These are phyloP conservation scores for Podosphaera xanthii DNA, from an alignment of 2,329 filamentous ascomycete species.

Conservation along the genomic window DNA sequence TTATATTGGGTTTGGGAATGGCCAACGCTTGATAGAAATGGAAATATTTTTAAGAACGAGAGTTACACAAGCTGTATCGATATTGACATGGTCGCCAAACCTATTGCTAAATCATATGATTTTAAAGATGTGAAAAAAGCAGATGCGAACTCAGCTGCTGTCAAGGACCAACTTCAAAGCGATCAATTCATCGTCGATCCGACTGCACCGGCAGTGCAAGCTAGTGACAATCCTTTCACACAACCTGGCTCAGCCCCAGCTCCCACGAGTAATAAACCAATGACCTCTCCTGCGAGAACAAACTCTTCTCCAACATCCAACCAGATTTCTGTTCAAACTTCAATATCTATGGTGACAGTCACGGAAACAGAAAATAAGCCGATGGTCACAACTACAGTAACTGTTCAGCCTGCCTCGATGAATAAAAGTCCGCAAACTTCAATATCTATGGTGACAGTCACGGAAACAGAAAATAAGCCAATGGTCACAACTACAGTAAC, in stretches of 20 bases:
- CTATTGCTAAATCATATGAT: not conserved
- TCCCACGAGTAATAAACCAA: not conserved
- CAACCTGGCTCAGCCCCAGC: not conserved
- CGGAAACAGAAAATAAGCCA: not conserved
- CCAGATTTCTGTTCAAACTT: not conserved
- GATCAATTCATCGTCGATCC: conserved; percentile 12
- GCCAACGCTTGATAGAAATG: conserved; percentile 32
- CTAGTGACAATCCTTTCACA: conserved; percentile 2
- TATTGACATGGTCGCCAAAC: conserved; percentile 16
- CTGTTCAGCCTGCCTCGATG: too few species aligned
- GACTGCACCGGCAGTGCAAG: conserved; percentile 2
- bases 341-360: not conserved
- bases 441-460: not conserved
- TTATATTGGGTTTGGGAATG: conserved; percentile 97
- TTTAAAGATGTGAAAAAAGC: not conserved
- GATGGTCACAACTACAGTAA: too few species aligned
- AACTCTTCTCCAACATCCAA: not conserved
- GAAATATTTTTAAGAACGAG: conserved; percentile 27
- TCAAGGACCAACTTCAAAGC: conserved; percentile 4
- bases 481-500: too few species aligned
- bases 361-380: not conserved
- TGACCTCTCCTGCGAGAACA: not conserved
- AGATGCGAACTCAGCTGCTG: conserved; percentile 1
- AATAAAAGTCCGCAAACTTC: too few species aligned
- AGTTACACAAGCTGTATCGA: conserved; percentile 37